Conservation (phyloP, 768 basidiomycete species). For the Auriculariales sp. region DNA sequence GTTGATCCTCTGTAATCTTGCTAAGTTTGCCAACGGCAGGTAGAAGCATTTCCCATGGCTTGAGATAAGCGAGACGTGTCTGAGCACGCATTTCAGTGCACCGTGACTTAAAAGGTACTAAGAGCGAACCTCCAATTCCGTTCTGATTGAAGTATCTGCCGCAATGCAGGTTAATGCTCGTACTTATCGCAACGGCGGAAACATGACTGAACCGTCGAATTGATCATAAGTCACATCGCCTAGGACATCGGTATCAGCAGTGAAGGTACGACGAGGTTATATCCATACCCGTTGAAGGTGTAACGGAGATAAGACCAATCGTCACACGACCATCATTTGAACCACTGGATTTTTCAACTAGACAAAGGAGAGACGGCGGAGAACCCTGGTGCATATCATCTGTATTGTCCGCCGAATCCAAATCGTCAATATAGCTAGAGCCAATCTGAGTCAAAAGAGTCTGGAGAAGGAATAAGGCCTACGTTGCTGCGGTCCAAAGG, state of each 20-base stretch:
- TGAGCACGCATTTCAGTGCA: constrained; percentile 17
- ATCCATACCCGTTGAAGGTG: constrained; percentile 43
- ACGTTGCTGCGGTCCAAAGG: constrained; percentile 83
- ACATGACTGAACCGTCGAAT: constrained; percentile 46
- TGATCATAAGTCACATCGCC: constrained; percentile 92
- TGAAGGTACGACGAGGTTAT: neutral
- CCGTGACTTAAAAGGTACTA: neutral
- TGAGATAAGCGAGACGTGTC: constrained; percentile 78
- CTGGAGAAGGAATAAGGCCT: constrained; percentile 16
- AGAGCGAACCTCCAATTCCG: constrained; percentile 63
- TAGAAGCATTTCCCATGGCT: constrained; percentile 69
- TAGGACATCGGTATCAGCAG: neutral
- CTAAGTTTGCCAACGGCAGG: constrained; percentile 45
- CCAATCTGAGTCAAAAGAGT: constrained; percentile 4
- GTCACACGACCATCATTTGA: constrained; percentile 24
- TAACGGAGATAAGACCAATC: constrained; percentile 65
- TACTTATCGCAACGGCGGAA: neutral
- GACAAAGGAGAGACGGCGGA: constrained; percentile 59
- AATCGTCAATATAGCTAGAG: constrained; percentile 63
- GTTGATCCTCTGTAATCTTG: constrained; percentile 57
- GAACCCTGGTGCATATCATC: constrained; percentile 21
- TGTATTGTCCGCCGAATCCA: constrained; percentile 18
- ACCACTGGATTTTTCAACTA: constrained; percentile 37
- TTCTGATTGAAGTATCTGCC: constrained; percentile 67
- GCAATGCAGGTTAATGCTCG: constrained; percentile 6